These are phyloP conservation scores for Gentiana dahurica DNA, from an alignment of 257 asterid genomes.

Conservation along the genomic window DNA sequence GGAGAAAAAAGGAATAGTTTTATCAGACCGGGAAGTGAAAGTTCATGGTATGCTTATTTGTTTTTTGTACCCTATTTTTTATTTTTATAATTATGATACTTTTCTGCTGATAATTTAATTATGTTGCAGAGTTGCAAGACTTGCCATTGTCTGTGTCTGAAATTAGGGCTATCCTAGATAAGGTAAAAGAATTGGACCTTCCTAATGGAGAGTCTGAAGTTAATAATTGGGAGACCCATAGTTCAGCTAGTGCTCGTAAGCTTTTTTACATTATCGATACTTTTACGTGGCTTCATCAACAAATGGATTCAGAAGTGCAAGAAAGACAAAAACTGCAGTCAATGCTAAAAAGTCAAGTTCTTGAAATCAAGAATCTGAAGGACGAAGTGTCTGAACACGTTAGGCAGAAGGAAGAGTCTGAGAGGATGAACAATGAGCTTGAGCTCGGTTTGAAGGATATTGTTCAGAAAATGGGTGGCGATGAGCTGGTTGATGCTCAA, in stretches of 20 bases:
- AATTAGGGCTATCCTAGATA: constrained; percentile 47
- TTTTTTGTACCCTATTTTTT: background rate
- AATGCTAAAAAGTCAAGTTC: constrained; percentile 40
- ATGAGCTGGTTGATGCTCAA: constrained; percentile 38
- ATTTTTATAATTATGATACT: background rate
- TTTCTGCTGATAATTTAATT: constrained; percentile 10
- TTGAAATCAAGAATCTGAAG: constrained; percentile 49
- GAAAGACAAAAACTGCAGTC: constrained; percentile 60
- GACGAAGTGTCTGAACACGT: constrained; percentile 36
- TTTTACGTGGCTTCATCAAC: constrained; percentile 35
- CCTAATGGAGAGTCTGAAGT: constrained; percentile 29
- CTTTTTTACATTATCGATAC: constrained; percentile 59
- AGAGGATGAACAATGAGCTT: constrained; percentile 34
- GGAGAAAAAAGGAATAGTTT: constrained; percentile 51
- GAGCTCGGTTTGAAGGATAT: constrained; percentile 48
- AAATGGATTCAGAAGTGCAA: constrained; percentile 33
- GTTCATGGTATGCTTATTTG: constrained; percentile 34
- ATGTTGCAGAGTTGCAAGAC: constrained; percentile 48
- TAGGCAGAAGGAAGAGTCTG: constrained; percentile 26
- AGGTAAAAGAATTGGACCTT: constrained; percentile 46
- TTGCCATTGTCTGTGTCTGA: constrained; percentile 48
- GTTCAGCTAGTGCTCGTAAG: constrained; percentile 41
- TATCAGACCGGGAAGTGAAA: constrained; percentile 30
- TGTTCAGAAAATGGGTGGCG: constrained; percentile 54
- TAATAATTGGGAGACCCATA: constrained; percentile 29